Evolutionary conservation across 139 green algal species (phyloP).

Genomic region (Asterochloris erici): DNA sequence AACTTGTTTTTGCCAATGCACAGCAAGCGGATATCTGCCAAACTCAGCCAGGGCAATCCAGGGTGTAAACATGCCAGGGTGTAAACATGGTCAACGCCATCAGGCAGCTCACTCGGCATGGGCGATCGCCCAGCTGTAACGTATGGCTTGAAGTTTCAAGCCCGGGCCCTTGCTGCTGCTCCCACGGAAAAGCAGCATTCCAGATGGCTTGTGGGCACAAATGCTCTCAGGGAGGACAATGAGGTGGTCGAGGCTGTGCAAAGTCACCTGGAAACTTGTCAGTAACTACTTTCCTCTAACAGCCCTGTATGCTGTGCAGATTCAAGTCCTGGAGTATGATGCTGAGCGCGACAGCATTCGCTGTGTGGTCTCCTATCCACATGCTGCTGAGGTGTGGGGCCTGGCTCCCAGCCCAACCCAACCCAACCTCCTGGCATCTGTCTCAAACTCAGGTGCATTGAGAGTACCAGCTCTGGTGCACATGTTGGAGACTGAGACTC

Average conservation of each 20-base stretch:
- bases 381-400: constrained; percentile 69
- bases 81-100: no score
- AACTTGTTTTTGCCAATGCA: no score
- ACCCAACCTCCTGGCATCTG: constrained; percentile 42
- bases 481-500: no score
- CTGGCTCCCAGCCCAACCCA: constrained; percentile 40
- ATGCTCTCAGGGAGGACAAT: constrained; percentile 67
- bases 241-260: constrained; percentile 40
- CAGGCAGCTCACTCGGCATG: neutral
- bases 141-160: constrained; percentile 45
- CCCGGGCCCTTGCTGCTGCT: constrained; percentile 41
- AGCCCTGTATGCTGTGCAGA: constrained; percentile 25
- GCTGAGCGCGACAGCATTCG: constrained; percentile 46
- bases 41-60: no score
- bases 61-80: no score
- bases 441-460: constrained; percentile 55
- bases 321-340: constrained; percentile 69
- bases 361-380: constrained; percentile 28
- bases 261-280: neutral
- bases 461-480: neutral
- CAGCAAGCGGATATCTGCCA: no score
- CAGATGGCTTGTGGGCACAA: constrained; percentile 66
- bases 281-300: neutral
- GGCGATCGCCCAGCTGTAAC: constrained; percentile 21
- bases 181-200: constrained; percentile 27